phyloP scores from a whole-genome alignment of 345 rosid species.

The Hevea brasiliensis region DNA sequence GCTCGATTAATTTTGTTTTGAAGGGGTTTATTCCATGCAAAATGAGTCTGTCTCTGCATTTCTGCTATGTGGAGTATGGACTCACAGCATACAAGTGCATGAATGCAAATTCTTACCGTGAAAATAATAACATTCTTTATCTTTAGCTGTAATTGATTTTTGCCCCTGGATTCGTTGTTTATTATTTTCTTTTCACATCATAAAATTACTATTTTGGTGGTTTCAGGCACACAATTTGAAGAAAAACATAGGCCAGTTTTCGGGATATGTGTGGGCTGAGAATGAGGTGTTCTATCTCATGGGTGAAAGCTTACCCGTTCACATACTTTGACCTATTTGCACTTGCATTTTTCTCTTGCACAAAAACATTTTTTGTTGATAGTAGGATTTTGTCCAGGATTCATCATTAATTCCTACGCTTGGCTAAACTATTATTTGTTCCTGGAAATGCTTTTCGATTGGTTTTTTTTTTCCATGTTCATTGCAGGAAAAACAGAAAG shows the following conservation, averaged over 20 bases:
- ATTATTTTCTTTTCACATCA: neutral
- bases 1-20: neutral
- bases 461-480: neutral
- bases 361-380: neutral
- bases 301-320: conserved; percentile 3
- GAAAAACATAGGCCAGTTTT: conserved; percentile 85
- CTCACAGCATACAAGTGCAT: neutral
- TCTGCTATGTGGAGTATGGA: neutral
- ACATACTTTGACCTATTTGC: neutral
- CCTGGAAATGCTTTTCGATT: conserved; percentile 8
- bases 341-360: conserved; percentile 6
- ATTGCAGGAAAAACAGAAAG: conserved; percentile 74
- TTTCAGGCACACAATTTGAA: conserved; percentile 74
- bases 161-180: neutral
- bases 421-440: conserved; percentile 1
- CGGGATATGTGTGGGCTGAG: conserved; percentile 86
- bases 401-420: neutral
- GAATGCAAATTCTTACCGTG: neutral
- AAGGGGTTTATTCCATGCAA: neutral
- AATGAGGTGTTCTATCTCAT: conserved; percentile 58
- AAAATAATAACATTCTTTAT: neutral
- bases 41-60: conserved; percentile 2
- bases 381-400: neutral
- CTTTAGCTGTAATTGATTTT: conserved; percentile 1
- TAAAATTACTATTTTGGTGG: neutral